phyloP scores from a whole-genome alignment of 805 yeast species.

The Blastobotrys mokoenaii region DNA sequence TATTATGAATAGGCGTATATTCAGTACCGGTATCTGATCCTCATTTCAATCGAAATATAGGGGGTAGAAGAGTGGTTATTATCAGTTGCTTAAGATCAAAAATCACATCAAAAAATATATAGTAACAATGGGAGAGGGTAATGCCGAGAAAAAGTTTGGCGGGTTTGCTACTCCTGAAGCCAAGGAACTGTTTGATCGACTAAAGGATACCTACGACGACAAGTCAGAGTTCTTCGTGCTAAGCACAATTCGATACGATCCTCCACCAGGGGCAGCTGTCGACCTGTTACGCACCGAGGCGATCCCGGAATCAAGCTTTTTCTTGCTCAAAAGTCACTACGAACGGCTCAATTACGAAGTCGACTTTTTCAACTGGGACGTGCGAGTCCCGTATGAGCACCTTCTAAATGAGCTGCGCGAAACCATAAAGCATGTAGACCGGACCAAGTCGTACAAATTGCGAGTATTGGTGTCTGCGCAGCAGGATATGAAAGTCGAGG shows the following conservation, averaged over 20 bases:
- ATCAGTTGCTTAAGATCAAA: too few species aligned
- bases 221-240: slow-evolving; percentile 44
- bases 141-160: too few species aligned
- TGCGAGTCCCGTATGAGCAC: slow-evolving; percentile 34
- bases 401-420: slow-evolving; percentile 37
- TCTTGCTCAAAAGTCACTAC: slow-evolving; percentile 56
- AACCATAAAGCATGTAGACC: slow-evolving; percentile 23
- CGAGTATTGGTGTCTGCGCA: slow-evolving; percentile 35
- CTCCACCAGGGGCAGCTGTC: slow-evolving; percentile 24
- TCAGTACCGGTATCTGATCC: too few species aligned
- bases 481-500: slow-evolving; percentile 33
- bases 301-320: slow-evolving; percentile 36
- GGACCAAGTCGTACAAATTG: slow-evolving; percentile 36
- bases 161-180: too few species aligned
- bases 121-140: too few species aligned
- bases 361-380: slow-evolving; percentile 43
- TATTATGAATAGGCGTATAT: too few species aligned
- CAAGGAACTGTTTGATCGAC: too few species aligned
- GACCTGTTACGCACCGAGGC: slow-evolving; percentile 1
- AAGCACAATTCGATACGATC: slow-evolving; percentile 72
- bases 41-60: too few species aligned
- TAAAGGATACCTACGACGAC: background rate
- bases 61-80: too few species aligned
- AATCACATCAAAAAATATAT: too few species aligned
- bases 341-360: slow-evolving; percentile 49